These are phyloP conservation scores for Syzygium jambos DNA, from an alignment of 345 rosid genomes.

Conservation along the genomic window DNA sequence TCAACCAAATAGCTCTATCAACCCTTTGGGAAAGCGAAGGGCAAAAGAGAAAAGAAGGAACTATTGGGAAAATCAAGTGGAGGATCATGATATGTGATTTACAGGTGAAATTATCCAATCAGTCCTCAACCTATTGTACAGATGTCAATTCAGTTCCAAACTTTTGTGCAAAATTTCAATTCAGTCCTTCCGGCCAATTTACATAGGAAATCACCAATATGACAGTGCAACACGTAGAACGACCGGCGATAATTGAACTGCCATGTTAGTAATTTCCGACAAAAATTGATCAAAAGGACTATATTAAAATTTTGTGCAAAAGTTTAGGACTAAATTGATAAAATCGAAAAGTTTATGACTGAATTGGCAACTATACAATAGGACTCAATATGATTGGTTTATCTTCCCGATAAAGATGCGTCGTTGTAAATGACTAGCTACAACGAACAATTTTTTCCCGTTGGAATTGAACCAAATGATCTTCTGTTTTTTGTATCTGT, in stretches of 20 bases:
- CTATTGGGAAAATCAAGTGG: not conserved
- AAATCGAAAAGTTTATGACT: rapidly evolving
- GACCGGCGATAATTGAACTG: too few relatives aligned
- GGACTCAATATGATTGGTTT: not conserved
- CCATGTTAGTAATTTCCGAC: rapidly evolving
- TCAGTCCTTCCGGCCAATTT: not conserved
- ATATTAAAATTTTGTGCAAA: too few relatives aligned
- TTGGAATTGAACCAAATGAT: not conserved
- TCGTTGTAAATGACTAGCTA: not conserved
- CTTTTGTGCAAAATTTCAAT: not conserved
- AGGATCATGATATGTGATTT: not conserved
- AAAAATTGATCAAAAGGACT: too few relatives aligned
- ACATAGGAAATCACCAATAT: too few relatives aligned
- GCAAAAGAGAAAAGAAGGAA: not conserved
- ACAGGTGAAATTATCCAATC: not conserved
- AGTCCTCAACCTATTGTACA: rapidly evolving
- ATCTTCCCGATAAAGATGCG: not conserved
- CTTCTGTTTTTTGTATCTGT: not conserved
- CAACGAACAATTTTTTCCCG: not conserved
- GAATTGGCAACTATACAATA: not conserved
- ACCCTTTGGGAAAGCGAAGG: not conserved
- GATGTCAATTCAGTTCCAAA: not conserved
- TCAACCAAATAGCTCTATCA: not conserved
- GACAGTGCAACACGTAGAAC: too few relatives aligned
- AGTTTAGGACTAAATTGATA: not conserved